A percentile compares a stretch with the other conserved stretches of the same genome.
These are phyloP conservation scores for Malus orientalis DNA, from an alignment of 306 rosid species.

Conservation along the genomic window DNA sequence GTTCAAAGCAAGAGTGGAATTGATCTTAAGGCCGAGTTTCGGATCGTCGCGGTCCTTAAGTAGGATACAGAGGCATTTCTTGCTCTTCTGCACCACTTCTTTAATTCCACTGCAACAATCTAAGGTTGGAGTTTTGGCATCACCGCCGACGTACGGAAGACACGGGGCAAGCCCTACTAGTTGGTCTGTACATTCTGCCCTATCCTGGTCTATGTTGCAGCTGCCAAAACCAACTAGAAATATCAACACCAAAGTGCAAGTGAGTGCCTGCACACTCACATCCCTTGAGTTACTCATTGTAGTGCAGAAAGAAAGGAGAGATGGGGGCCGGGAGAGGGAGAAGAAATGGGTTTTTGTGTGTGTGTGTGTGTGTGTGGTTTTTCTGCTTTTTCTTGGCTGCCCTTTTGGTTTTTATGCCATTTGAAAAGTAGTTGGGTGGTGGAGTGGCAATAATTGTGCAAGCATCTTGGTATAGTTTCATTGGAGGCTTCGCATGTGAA, in stretches of 20 bases:
- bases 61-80: slow-evolving; percentile 59
- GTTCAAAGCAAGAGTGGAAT: slow-evolving; percentile 46
- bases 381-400: not conserved
- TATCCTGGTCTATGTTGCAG: slow-evolving; percentile 54
- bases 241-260: slow-evolving; percentile 11
- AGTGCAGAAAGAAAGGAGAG: not conserved
- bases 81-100: slow-evolving; percentile 42
- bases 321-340: not conserved
- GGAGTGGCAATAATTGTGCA: not conserved
- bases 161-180: slow-evolving; percentile 43
- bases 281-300: slow-evolving; percentile 20
- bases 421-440: not conserved
- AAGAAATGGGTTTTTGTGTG: not conserved
- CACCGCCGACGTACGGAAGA: slow-evolving; percentile 51
- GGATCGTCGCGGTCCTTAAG: slow-evolving; percentile 69
- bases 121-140: slow-evolving; percentile 50
- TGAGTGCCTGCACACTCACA: not conserved
- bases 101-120: slow-evolving; percentile 70
- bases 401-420: not conserved
- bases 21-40: slow-evolving; percentile 50
- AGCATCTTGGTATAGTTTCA: not conserved
- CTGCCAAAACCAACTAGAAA: slow-evolving; percentile 18
- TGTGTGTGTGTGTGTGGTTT: not conserved
- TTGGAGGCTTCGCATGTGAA: not conserved
- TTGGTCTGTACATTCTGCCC: slow-evolving; percentile 54